Evolutionary conservation across 192 early-diverging fungal genomes (phyloP).

Genomic region (Pecoramyces ruminantium): DNA sequence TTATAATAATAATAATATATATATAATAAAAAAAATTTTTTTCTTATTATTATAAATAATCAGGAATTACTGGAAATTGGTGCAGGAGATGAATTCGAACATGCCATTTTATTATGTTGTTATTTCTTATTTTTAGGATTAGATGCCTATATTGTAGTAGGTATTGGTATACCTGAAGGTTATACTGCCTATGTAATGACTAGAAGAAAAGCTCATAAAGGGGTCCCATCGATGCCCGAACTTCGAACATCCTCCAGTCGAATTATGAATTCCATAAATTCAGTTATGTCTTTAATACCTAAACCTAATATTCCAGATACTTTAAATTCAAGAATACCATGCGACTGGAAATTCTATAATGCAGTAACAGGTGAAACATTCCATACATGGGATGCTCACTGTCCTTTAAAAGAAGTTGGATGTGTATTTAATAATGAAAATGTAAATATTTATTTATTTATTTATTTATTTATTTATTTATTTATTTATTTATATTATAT

Average conservation of each 20-base stretch:
- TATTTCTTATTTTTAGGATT: conserved; percentile 8
- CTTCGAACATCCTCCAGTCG: neutral
- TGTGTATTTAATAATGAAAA: conserved; percentile 25
- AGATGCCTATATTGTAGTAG: conserved; percentile 22
- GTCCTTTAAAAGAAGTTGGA: conserved; percentile 20
- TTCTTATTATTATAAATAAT: too few relatives aligned
- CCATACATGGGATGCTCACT: conserved; percentile 11
- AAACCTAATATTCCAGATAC: conserved; percentile 1
- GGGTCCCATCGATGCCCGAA: neutral
- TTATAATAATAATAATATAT: too few relatives aligned
- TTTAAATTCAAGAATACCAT: neutral
- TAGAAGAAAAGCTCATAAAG: neutral
- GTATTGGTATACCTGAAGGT: conserved; percentile 19
- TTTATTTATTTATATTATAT: too few relatives aligned
- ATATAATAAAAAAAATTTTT: too few relatives aligned
- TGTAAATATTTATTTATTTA: too few relatives aligned
- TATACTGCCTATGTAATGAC: conserved; percentile 22
- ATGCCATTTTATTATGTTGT: conserved; percentile 34
- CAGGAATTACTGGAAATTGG: conserved; percentile 29
- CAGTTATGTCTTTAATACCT: neutral
- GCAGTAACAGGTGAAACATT: conserved; percentile 19
- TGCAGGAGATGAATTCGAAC: conserved; percentile 25
- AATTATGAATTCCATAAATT: neutral
- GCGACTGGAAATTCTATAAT: conserved; percentile 16
- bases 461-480: too few relatives aligned